Conservation (phyloP, 768 basidiomycete genomes). For the Pleurotus giganteus region DNA sequence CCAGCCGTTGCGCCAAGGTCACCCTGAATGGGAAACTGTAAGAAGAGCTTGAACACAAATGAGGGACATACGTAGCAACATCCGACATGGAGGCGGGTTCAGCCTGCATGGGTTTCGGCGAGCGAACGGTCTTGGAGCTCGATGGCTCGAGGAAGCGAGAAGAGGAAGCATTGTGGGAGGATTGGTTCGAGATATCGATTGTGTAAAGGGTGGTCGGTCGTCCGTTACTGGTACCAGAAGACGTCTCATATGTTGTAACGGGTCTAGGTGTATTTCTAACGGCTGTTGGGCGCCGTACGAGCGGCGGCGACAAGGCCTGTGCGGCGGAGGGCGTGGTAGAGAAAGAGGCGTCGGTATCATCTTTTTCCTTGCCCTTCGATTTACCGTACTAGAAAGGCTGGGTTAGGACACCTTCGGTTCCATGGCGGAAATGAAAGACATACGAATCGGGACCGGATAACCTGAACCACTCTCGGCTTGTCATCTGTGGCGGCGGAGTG, state of each 20-base stretch:
- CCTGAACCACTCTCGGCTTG: slow-evolving; percentile 10
- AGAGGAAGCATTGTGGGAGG: background rate
- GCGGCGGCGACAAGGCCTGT: slow-evolving; percentile 4
- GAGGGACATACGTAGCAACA: slow-evolving; percentile 7
- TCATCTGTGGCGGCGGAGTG: background rate
- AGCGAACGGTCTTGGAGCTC: background rate
- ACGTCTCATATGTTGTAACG: background rate
- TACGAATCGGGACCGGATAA: slow-evolving; percentile 12
- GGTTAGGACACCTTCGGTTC: background rate
- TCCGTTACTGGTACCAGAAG: background rate
- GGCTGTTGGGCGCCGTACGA: background rate
- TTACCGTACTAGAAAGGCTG: slow-evolving; percentile 5
- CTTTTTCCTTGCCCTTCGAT: slow-evolving; percentile 4
- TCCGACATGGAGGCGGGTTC: background rate
- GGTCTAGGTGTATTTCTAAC: background rate
- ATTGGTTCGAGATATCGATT: background rate
- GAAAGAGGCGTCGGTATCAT: background rate
- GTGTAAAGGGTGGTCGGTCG: background rate
- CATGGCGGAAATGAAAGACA: background rate
- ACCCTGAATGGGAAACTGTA: slow-evolving; percentile 20
- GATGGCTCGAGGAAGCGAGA: background rate
- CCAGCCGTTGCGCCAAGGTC: slow-evolving; percentile 60
- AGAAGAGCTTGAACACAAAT: background rate
- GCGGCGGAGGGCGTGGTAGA: background rate
- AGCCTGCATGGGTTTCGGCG: background rate